Percentiles rank a stretch among this genome's conserved stretches.
Evolutionary conservation across 2,329 filamentous ascomycete genomes (phyloP).

Genomic region (Diaporthe nobilis): DNA sequence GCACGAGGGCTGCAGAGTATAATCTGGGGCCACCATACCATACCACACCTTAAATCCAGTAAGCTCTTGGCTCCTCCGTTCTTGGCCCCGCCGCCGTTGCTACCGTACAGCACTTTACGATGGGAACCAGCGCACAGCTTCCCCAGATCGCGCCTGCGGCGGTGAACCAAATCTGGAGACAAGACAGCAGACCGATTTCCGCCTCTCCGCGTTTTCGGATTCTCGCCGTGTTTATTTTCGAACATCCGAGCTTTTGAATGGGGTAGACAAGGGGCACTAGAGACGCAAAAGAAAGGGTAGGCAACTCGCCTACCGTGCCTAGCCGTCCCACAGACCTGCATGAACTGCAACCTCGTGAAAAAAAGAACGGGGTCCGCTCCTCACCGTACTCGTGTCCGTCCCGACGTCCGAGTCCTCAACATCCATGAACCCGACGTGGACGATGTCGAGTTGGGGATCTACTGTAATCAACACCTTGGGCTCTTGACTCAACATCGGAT

Average conservation of each 20-base stretch:
- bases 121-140: not conserved
- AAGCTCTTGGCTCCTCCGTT: constrained; percentile 18
- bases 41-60: constrained; percentile 34
- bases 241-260: constrained; percentile 2
- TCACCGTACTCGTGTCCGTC: constrained; percentile 16
- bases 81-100: not conserved
- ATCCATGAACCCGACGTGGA: not conserved
- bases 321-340: constrained; percentile 30
- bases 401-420: constrained; percentile 9
- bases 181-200: not conserved
- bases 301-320: constrained; percentile 1
- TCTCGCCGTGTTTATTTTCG: constrained; percentile 11
- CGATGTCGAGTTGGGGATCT: not conserved
- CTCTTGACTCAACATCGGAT: not conserved
- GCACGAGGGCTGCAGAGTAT: constrained; percentile 18
- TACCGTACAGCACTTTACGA: not conserved
- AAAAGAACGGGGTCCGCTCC: constrained; percentile 1
- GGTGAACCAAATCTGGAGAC: constrained; percentile 21
- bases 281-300: not conserved
- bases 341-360: constrained; percentile 28
- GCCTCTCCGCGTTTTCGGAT: constrained; percentile 21
- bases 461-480: not conserved
- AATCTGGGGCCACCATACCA: constrained; percentile 25
- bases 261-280: not conserved
- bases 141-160: constrained; percentile 21